These are phyloP conservation scores for Neospermospora avenae DNA, from an alignment of 2,329 filamentous ascomycete genomes.

Conservation along the genomic window DNA sequence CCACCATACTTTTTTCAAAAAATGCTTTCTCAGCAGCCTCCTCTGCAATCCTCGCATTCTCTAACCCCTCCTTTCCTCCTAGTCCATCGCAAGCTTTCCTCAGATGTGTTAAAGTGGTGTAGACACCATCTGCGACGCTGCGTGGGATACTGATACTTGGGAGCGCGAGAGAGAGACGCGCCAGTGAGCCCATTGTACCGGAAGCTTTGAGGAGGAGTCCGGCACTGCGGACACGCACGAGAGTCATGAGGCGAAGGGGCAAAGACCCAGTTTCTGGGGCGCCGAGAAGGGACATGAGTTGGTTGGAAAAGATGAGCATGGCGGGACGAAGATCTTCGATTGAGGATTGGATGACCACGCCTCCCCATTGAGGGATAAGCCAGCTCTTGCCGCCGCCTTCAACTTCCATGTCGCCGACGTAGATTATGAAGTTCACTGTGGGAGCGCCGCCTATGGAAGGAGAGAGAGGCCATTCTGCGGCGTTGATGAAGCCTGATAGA, in stretches of 20 bases:
- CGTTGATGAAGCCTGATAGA: constrained; percentile 92
- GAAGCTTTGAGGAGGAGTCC: constrained; percentile 85
- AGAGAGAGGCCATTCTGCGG: constrained; percentile 93
- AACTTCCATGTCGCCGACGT: constrained; percentile 61
- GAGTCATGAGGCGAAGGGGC: constrained; percentile 77
- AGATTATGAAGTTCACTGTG: constrained; percentile 94
- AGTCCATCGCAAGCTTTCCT: constrained; percentile 73
- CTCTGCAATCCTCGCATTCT: constrained; percentile 81
- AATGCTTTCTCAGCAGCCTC: constrained; percentile 89
- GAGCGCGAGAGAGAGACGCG: constrained; percentile 77
- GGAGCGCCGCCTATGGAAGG: constrained; percentile 91
- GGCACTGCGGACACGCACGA: constrained; percentile 81
- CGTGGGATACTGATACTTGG: constrained; percentile 88
- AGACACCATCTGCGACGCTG: constrained; percentile 81
- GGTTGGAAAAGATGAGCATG: constrained; percentile 85
- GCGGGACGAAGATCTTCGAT: constrained; percentile 71
- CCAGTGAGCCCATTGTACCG: constrained; percentile 88
- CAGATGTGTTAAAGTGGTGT: constrained; percentile 74
- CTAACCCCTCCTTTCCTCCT: constrained; percentile 62
- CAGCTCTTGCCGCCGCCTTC: constrained; percentile 60
- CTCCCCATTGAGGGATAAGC: constrained; percentile 96
- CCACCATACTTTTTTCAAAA: constrained; percentile 99
- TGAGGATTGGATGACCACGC: constrained; percentile 57
- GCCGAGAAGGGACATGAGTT: constrained; percentile 83
- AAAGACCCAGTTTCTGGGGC: constrained; percentile 80